Percentiles rank a stretch among this genome's conserved stretches.
Conservation (phyloP, 1,284 basidiomycete genomes). For the Wallemia ichthyophaga region DNA sequence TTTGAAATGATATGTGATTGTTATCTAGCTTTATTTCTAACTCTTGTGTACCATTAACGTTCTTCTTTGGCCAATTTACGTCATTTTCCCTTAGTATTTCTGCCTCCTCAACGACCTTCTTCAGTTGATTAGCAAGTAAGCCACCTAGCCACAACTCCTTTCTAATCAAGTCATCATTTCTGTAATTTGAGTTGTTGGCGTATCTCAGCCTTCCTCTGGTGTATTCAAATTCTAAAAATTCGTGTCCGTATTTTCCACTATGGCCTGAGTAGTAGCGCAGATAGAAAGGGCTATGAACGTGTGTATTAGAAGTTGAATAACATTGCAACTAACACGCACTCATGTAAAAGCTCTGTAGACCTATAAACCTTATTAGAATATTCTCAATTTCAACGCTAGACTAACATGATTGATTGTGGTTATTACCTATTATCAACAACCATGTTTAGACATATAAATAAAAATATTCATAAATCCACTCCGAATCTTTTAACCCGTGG, state of each 20-base stretch:
- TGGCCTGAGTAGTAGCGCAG: conserved; percentile 44
- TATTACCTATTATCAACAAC: no score
- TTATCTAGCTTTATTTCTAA: conserved; percentile 77
- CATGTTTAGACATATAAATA: no score
- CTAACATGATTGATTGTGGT: no score
- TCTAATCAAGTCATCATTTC: conserved; percentile 82
- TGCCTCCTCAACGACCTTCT: conserved; percentile 72
- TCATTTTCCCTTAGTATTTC: conserved; percentile 98
- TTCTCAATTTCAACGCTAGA: no score
- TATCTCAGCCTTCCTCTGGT: conserved; percentile 82
- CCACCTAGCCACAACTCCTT: conserved; percentile 97
- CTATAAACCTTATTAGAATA: no score
- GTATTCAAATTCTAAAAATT: conserved; percentile 97
- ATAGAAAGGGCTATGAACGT: not conserved
- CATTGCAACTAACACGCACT: no score
- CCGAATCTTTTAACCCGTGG: no score
- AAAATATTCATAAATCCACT: no score
- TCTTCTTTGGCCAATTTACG: conserved; percentile 91
- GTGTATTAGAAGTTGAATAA: not conserved
- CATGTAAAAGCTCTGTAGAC: no score
- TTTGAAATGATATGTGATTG: conserved; percentile 96
- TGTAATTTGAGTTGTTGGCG: conserved; percentile 97
- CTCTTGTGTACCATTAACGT: conserved; percentile 90
- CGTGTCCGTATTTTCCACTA: conserved; percentile 82
- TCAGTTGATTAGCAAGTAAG: conserved; percentile 68